Evolutionary conservation across 1,139 yeast species (phyloP).

Genomic region (Suhomyces taliae): DNA sequence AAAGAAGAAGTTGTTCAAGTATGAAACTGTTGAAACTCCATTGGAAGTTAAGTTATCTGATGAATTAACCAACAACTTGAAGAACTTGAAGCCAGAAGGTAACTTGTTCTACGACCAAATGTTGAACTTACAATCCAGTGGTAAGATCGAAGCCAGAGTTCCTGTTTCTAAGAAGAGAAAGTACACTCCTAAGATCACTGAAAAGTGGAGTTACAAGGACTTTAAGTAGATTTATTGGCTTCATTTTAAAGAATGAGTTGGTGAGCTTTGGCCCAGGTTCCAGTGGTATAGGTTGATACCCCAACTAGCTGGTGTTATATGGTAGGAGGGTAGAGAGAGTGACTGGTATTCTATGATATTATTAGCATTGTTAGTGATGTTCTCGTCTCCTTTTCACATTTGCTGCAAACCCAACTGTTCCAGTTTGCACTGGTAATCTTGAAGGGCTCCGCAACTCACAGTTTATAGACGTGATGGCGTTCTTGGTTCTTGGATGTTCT

Average conservation of each 20-base stretch:
- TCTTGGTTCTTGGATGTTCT: background rate
- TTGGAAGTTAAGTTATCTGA: conserved; percentile 87
- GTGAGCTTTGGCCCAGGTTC: too few species aligned
- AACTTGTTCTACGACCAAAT: conserved; percentile 80
- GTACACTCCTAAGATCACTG: conserved; percentile 74
- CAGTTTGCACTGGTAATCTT: too few species aligned
- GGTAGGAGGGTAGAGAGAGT: too few species aligned
- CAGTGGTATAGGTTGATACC: too few species aligned
- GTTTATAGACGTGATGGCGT: too few species aligned
- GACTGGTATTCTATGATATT: too few species aligned
- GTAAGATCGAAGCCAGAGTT: conserved; percentile 81
- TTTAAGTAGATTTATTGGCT: conserved; percentile 48
- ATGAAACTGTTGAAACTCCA: conserved; percentile 59
- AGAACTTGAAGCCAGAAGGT: conserved; percentile 90
- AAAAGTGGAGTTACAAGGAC: conserved; percentile 92
- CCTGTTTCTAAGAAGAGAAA: conserved; percentile 66
- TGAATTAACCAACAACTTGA: conserved; percentile 81
- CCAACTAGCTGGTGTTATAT: too few species aligned
- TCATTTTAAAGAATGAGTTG: too few species aligned
- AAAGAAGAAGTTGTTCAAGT: conserved; percentile 47
- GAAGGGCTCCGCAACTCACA: too few species aligned
- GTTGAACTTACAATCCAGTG: conserved; percentile 77
- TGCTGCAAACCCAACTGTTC: too few species aligned
- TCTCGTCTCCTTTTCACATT: too few species aligned
- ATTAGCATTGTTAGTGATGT: too few species aligned